Evolutionary conservation across 352 stramenopile species (phyloP).

Genomic region (Globisporangium spinosum): DNA sequence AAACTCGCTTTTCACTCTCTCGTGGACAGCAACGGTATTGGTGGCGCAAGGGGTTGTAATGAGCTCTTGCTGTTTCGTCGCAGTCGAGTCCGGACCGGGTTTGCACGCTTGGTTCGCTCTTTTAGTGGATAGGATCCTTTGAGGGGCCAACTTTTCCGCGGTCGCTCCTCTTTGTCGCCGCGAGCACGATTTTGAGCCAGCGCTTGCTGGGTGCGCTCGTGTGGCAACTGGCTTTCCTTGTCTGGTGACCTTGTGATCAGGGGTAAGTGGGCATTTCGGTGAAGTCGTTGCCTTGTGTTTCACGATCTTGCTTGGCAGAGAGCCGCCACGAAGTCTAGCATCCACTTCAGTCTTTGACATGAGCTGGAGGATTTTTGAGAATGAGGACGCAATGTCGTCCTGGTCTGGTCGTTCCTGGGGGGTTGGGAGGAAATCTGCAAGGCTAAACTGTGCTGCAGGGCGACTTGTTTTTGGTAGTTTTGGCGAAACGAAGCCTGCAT

Average conservation of each 20-base stretch:
- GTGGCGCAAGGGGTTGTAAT: neutral
- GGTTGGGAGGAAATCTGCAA: slow-evolving; percentile 1
- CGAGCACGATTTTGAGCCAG: slow-evolving; percentile 16
- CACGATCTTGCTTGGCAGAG: neutral
- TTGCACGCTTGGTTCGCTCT: neutral
- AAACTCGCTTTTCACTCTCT: slow-evolving; percentile 22
- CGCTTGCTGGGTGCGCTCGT: slow-evolving; percentile 19
- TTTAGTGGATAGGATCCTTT: neutral
- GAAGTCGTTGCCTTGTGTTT: neutral
- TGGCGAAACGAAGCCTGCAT: neutral
- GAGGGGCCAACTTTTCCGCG: neutral
- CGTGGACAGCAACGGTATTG: neutral
- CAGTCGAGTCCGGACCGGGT: neutral
- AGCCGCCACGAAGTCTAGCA: neutral
- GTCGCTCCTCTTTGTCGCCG: neutral
- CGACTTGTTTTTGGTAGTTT: neutral
- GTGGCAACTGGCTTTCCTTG: neutral
- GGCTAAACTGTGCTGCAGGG: neutral
- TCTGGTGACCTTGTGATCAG: slow-evolving; percentile 6
- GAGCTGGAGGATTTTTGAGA: slow-evolving; percentile 33
- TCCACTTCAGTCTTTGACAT: slow-evolving; percentile 21
- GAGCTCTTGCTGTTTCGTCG: neutral
- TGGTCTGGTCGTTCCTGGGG: neutral
- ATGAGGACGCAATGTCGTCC: slow-evolving; percentile 26
- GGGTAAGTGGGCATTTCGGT: slow-evolving; percentile 1